Base-by-base conservation (phyloP, 768 basidiomycete genomes). In the Boletus eberwhitei region DNA sequence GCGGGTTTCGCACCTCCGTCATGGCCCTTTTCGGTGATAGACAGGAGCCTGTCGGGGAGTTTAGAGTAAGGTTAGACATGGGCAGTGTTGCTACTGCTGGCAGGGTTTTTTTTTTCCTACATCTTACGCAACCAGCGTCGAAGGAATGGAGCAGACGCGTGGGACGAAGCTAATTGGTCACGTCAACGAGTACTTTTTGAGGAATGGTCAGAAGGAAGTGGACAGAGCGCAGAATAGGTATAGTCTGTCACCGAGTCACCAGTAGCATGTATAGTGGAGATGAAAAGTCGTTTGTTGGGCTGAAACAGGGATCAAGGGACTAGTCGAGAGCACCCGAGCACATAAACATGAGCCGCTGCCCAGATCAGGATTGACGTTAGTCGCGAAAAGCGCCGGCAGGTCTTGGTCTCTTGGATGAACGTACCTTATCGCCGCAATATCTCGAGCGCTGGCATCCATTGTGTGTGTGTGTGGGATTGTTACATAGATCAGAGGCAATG, bases 291-390 rank as follows among this genome's bases (percentile, higher is more conserved):
- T 31, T 51, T 29, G 35, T 37, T 37, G 34, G 21, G 2, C 35
- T 56, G 63, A 66, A 63, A 66, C 64, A 63, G 54, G 50, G 46
- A 22, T 36, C 46, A 17, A 24, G 26, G 22, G 22, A 26, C 22
- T 32, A 35, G 49, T 38, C 36, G 40, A 59, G n/a, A 31, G 14
- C 12, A 13, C 9, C 7, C 31, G 37, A 38, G 14, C 17, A 38
- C 17, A 34, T 11, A 8, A n/a, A 19, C 17, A 35, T 42, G 43
- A 22, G 14, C 32, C 21, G 34, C 3, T 22, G 40, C 14, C 17
- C 14, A 48, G 54, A 62, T 59, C 26, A 13, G 24, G 40, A 26
- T 49, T 54, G 52, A 49, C 51, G 46, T 32, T 11, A 6, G 49
- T 38, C 17, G 29, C 22, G 16, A 46, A 36, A 54, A 48, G 45